Evolutionary conservation across 2,329 filamentous ascomycete species (phyloP).

Genomic region (Paracoccidioides lutzii): DNA sequence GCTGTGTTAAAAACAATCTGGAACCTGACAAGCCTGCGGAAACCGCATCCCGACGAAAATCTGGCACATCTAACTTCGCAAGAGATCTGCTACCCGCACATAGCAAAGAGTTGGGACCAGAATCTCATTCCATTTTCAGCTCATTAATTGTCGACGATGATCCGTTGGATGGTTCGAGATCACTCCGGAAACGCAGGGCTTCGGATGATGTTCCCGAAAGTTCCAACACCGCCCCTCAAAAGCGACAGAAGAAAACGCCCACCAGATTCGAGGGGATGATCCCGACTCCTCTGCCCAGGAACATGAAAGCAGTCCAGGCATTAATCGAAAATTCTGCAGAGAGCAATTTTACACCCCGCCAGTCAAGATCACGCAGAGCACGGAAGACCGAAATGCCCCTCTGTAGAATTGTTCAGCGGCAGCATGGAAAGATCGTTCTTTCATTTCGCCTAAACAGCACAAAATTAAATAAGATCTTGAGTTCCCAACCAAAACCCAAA

Average conservation of each 20-base stretch:
- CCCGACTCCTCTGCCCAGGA: conserved; percentile 1
- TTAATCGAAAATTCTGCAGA: conserved; percentile 39
- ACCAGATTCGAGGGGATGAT: conserved; percentile 14
- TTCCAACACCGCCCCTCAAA: conserved; percentile 37
- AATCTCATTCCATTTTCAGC: conserved; percentile 67
- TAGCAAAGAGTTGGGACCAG: conserved; percentile 49
- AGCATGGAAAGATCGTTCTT: conserved; percentile 41
- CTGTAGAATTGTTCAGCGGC: conserved; percentile 29
- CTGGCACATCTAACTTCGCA: conserved; percentile 53
- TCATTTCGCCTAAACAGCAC: conserved; percentile 45
- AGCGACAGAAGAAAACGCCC: conserved; percentile 24
- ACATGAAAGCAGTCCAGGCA: conserved; percentile 17
- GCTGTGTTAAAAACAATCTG: conserved; percentile 36
- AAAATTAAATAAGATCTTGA: conserved; percentile 49
- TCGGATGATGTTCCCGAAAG: conserved; percentile 52
- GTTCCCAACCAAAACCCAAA: conserved; percentile 45
- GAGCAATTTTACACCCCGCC: conserved; percentile 24
- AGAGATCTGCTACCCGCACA: conserved; percentile 60
- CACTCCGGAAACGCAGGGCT: conserved; percentile 72
- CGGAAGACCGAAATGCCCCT: conserved; percentile 31
- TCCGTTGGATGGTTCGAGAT: conserved; percentile 60
- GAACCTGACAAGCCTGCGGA: conserved; percentile 20
- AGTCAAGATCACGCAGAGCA: conserved; percentile 46
- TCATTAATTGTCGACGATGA: conserved; percentile 59
- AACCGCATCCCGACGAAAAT: conserved; percentile 32